Percentiles rank a stretch among this genome's conserved stretches.
Evolutionary conservation across 495 filamentous ascomycete species (phyloP).

Genomic region (Bathelium albidoporum): DNA sequence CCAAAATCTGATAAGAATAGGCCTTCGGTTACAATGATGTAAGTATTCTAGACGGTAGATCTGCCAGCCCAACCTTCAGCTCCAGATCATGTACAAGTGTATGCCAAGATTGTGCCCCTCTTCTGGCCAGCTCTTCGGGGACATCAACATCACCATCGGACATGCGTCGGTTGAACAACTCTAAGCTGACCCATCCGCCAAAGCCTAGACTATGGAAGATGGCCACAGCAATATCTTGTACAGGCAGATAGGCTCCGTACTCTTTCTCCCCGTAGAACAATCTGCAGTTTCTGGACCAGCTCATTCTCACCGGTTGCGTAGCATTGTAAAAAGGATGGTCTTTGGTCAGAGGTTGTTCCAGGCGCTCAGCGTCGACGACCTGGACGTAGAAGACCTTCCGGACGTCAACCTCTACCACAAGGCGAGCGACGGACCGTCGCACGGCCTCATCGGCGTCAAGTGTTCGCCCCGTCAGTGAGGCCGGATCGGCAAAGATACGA

Average conservation of each 20-base stretch:
- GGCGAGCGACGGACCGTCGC: conserved; percentile 43
- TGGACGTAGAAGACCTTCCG: conserved; percentile 72
- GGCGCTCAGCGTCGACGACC: conserved; percentile 63
- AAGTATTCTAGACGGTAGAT: not conserved
- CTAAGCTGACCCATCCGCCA: conserved; percentile 68
- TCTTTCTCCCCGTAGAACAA: conserved; percentile 66
- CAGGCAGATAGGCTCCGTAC: conserved; percentile 61
- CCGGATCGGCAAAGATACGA: conserved; percentile 62
- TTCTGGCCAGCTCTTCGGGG: conserved; percentile 51
- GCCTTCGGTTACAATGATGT: not conserved
- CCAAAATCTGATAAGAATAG: not conserved
- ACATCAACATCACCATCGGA: conserved; percentile 40
- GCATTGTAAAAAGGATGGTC: conserved; percentile 54
- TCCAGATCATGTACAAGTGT: conserved; percentile 46
- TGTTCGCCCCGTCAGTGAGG: conserved; percentile 41
- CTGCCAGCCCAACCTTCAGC: conserved; percentile 17
- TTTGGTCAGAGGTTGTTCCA: conserved; percentile 47
- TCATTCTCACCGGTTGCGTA: conserved; percentile 60
- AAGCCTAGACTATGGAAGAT: conserved; percentile 57
- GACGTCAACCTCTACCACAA: conserved; percentile 49
- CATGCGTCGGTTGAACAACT: conserved; percentile 64
- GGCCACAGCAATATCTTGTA: conserved; percentile 49
- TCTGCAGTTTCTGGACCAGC: conserved; percentile 69
- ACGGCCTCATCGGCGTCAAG: conserved; percentile 50
- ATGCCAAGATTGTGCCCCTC: conserved; percentile 54